Conservation (phyloP, 805 yeast genomes). For the Lipomyces spencermartinsiae region DNA sequence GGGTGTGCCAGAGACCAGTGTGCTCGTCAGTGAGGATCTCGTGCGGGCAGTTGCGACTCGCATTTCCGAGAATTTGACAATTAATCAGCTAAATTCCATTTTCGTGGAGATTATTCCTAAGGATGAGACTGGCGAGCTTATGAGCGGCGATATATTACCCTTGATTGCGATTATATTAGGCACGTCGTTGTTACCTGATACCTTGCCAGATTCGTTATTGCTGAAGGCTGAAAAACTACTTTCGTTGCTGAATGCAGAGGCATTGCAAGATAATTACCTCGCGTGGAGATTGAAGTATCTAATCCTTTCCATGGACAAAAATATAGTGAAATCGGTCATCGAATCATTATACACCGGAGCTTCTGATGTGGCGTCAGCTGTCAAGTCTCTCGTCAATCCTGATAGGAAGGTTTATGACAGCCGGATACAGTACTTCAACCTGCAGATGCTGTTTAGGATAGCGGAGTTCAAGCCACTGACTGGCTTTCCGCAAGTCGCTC, state of each 20-base stretch:
- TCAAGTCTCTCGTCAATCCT: conserved; percentile 10
- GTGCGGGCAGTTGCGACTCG: conserved; percentile 10
- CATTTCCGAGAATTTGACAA: conserved; percentile 17
- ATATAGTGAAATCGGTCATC: background rate
- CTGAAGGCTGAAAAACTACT: background rate
- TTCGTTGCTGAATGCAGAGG: background rate
- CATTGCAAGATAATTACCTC: conserved; percentile 3
- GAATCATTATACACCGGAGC: background rate
- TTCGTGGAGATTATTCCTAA: background rate
- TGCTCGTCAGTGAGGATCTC: conserved; percentile 14
- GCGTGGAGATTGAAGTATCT: conserved; percentile 29
- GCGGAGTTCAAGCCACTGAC: conserved; percentile 15
- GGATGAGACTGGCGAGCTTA: background rate
- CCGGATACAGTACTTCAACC: conserved; percentile 11
- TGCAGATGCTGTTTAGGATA: conserved; percentile 21
- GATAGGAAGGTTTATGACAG: conserved; percentile 10
- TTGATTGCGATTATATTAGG: conserved; percentile 12
- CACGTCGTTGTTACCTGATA: conserved; percentile 9
- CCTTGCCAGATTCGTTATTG: background rate
- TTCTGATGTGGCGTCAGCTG: background rate
- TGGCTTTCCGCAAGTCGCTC: conserved; percentile 9
- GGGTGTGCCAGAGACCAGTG: background rate
- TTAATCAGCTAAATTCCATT: conserved; percentile 7
- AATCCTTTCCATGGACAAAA: conserved; percentile 19
- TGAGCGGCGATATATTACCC: conserved; percentile 12